Evolutionary conservation across 169 alveolate genomes (phyloP), one percentile per base, ranked within the genome.

Genomic region (Babesia divergens): DNA sequence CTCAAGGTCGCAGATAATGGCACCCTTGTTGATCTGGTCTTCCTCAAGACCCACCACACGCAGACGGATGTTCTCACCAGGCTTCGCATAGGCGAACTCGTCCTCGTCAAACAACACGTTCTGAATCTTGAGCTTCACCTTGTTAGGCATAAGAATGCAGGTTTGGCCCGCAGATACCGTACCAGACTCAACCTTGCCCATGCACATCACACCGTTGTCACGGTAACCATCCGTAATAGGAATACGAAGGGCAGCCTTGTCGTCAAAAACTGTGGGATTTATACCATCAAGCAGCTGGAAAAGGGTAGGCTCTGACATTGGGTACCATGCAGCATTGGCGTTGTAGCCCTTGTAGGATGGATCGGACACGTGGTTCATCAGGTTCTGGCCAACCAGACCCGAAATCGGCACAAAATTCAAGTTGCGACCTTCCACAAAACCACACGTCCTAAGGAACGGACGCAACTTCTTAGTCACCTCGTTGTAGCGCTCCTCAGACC

Each of bases 311-410:
- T 84, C 68, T 0, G 89, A 76, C 40, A 70, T 34, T 32, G 83
- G 88, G 71, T 87, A 87, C 93, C 94, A 88, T 29, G 86, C 71
- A 11, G 91, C 93, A 31, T 86, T 76, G 22, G 72, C 52, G 22
- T 64, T 65, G 54, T 87, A 32, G 26, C 71, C 44, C 34, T 75
- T 82, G 32, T 84, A 72, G 16, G 62, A 55, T 28, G 76, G 62
- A 64, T 85, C 89, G 0, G 91, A 81, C 20, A 86, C 93, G 59
- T 86, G 92, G 55, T 89, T 94, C 67, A 88, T 83, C 46, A 98
- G 86, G 86, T 97, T 97, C 74, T 95, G 97, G 3, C 99, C 99
- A 24, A 84, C 86, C 55, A 97, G 94, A 4, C 99, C 99, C 6
- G 99, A 94, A 28, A 97, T 92, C 28, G 99, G 99, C 16, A 98